These are phyloP conservation scores for Pichia sp. DNA, from an alignment of 1,139 yeast species.

Conservation along the genomic window DNA sequence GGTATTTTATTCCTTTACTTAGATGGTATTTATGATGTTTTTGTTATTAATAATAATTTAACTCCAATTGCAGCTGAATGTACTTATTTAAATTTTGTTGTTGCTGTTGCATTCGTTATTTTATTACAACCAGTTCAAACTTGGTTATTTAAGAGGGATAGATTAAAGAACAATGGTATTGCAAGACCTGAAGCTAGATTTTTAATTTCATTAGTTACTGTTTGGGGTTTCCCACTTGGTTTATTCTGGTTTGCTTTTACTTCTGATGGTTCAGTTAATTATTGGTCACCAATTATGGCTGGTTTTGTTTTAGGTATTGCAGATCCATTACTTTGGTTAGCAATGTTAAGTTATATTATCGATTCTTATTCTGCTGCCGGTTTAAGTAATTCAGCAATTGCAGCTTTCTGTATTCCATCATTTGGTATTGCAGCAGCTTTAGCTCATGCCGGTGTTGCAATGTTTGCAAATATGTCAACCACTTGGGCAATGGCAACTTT, in stretches of 20 bases:
- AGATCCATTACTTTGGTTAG: conserved; percentile 44
- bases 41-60: conserved; percentile 28
- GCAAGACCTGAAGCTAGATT: conserved; percentile 40
- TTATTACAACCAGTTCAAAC: conserved; percentile 28
- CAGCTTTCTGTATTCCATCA: conserved; percentile 47
- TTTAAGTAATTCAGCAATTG: conserved; percentile 45
- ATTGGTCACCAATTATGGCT: conserved; percentile 32
- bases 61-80: conserved; percentile 28
- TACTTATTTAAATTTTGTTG: conserved; percentile 30
- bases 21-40: conserved; percentile 31
- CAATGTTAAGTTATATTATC: conserved; percentile 44
- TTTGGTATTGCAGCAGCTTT: conserved; percentile 48
- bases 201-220: conserved; percentile 26
- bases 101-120: conserved; percentile 27
- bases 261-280: conserved; percentile 26
- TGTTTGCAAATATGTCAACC: conserved; percentile 43
- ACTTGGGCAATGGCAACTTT: conserved; percentile 45
- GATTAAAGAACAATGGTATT: conserved; percentile 37
- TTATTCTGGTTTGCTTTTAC: conserved; percentile 31
- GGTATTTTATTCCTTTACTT: conserved; percentile 33
- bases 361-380: conserved; percentile 42
- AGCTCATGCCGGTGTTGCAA: conserved; percentile 45
- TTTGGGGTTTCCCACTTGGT: conserved; percentile 32
- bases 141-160: conserved; percentile 31
- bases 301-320: conserved; percentile 38